These are phyloP conservation scores for Spergularia marina DNA, from an alignment of 148 eudicot species.

Conservation along the genomic window DNA sequence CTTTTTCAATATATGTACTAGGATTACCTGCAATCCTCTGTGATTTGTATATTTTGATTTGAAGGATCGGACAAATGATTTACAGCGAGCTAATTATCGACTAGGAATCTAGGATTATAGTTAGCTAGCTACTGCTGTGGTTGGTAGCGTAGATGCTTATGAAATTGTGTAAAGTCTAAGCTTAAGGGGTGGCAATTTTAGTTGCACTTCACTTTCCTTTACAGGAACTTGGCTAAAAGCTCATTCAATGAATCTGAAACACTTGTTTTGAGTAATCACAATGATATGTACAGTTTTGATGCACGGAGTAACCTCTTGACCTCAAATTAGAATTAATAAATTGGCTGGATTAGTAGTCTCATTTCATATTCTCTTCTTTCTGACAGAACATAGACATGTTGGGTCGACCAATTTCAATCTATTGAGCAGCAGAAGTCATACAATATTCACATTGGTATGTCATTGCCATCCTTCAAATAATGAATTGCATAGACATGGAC, in stretches of 20 bases:
- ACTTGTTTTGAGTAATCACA: background rate
- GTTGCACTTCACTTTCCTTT: background rate
- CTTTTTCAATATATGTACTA: background rate
- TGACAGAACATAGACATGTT: conserved; percentile 96
- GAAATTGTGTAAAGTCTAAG: background rate
- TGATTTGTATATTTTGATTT: conserved; percentile 13
- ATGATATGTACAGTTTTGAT: background rate
- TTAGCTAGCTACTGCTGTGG: background rate
- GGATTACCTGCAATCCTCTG: background rate
- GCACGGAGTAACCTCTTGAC: background rate
- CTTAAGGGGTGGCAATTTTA: background rate
- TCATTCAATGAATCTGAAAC: background rate
- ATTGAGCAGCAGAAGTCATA: conserved; percentile 99
- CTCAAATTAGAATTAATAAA: background rate
- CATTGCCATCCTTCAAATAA: conserved; percentile 5
- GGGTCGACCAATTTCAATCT: conserved; percentile 98
- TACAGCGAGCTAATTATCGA: too few relatives aligned
- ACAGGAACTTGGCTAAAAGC: background rate
- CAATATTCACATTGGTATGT: conserved; percentile 94
- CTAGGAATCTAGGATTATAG: too few relatives aligned
- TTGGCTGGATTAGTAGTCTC: background rate
- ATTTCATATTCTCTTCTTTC: conserved; percentile 18
- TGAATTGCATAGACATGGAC: background rate
- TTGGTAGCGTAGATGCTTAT: background rate
- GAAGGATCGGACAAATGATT: background rate